phyloP scores from a whole-genome alignment of 257 asterid species.

The Nicotiana tomentosiformis region DNA sequence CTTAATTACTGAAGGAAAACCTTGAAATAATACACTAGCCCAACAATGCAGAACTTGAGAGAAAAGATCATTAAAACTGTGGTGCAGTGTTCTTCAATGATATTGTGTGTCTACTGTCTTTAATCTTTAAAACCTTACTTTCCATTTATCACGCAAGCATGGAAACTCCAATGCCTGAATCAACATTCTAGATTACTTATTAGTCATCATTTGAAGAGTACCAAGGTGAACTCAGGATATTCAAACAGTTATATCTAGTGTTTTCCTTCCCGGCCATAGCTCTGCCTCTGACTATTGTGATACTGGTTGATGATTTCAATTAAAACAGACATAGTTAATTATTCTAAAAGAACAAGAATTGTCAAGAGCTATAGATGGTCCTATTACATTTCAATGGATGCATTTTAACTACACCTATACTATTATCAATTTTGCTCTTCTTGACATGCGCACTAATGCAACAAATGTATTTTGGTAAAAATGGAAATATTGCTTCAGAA shows the following conservation, averaged over 20 bases:
- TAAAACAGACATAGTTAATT: background rate
- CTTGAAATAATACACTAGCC: background rate
- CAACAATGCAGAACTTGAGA: background rate
- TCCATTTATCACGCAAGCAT: background rate
- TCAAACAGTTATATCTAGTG: too few species aligned
- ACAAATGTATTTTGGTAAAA: background rate
- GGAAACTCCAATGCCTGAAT: too few species aligned
- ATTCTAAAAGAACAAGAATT: background rate
- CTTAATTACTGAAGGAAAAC: background rate
- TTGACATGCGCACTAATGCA: too few species aligned
- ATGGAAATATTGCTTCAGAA: background rate
- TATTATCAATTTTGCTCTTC: too few species aligned
- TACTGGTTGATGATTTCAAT: too few species aligned
- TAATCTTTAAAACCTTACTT: background rate
- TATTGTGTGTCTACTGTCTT: background rate
- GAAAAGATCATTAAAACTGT: background rate
- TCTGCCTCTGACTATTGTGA: background rate
- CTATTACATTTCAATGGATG: background rate
- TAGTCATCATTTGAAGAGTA: too few species aligned
- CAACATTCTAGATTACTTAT: too few species aligned
- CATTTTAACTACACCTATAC: background rate
- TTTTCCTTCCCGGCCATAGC: background rate
- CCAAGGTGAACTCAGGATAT: too few species aligned
- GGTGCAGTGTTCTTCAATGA: background rate
- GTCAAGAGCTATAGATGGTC: background rate